phyloP scores from a whole-genome alignment of 106 monocot genomes.

The Dendrobium officinale region DNA sequence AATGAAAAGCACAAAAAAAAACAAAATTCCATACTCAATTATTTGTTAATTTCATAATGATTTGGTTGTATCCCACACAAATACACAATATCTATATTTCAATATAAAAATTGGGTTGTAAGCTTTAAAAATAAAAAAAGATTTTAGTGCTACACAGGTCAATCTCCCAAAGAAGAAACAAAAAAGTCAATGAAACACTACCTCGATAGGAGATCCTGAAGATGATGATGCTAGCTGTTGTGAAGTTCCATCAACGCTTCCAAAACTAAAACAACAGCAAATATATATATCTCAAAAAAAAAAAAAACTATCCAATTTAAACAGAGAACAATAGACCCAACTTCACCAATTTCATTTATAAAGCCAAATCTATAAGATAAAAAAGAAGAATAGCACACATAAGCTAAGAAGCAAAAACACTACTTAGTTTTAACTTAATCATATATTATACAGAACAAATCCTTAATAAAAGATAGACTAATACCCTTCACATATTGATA shows the following conservation, averaged over 20 bases:
- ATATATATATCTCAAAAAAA: not conserved
- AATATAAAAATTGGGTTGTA: not conserved
- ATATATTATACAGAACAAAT: not conserved
- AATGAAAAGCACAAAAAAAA: not conserved
- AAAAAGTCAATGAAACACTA: slow-evolving; percentile 15
- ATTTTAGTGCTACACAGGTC: too few species aligned
- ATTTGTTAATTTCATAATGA: too few species aligned
- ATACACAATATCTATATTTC: not conserved
- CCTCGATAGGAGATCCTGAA: slow-evolving; percentile 44
- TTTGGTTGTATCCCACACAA: not conserved
- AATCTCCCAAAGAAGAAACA: not conserved
- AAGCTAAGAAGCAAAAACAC: not conserved
- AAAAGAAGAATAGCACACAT: not conserved
- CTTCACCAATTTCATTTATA: not conserved
- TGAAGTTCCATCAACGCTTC: slow-evolving; percentile 37
- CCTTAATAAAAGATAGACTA: not conserved
- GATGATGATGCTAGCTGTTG: slow-evolving; percentile 37
- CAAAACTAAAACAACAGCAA: slow-evolving; percentile 4
- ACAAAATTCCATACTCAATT: not conserved
- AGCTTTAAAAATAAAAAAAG: not conserved
- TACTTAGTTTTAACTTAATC: not conserved
- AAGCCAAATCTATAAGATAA: not conserved
- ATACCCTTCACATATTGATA: not conserved
- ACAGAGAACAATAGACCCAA: not conserved
- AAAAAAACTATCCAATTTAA: not conserved